These are phyloP conservation scores for Syzygium aromaticum DNA, from an alignment of 345 rosid species.

Conservation along the genomic window DNA sequence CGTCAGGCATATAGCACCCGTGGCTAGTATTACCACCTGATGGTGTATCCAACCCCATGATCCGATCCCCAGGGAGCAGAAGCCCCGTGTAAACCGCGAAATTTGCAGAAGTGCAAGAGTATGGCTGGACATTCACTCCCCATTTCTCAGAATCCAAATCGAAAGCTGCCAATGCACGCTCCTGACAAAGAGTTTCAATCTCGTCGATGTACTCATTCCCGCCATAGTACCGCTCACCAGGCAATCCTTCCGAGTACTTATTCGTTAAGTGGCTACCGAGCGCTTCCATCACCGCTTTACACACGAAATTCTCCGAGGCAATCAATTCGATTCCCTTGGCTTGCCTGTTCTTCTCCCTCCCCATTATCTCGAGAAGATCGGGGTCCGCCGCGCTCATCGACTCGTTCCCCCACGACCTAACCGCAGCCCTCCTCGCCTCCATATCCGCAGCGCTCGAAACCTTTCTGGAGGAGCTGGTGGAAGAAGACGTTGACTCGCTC, in stretches of 20 bases:
- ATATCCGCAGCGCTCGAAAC: constrained; percentile 9
- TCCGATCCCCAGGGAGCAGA: constrained; percentile 55
- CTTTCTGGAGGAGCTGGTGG: constrained; percentile 9
- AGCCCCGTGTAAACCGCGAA: constrained; percentile 63
- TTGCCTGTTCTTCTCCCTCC: constrained; percentile 57
- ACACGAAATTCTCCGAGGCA: constrained; percentile 75
- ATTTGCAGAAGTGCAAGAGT: constrained; percentile 76
- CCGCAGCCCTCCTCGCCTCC: constrained; percentile 21
- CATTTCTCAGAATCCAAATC: constrained; percentile 44
- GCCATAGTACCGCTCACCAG: constrained; percentile 61
- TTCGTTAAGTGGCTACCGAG: constrained; percentile 72
- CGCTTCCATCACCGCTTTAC: constrained; percentile 72
- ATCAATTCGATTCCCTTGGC: constrained; percentile 60
- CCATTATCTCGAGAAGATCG: constrained; percentile 47
- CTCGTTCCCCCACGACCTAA: constrained; percentile 48
- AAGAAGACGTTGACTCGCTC: constrained; percentile 13
- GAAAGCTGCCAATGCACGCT: constrained; percentile 62
- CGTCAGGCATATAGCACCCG: constrained; percentile 64
- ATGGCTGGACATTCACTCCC: constrained; percentile 86
- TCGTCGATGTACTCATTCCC: constrained; percentile 72
- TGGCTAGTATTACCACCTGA: constrained; percentile 83
- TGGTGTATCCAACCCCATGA: constrained; percentile 71
- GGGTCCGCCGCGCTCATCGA: constrained; percentile 46
- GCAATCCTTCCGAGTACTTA: constrained; percentile 72
- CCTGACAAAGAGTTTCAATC: constrained; percentile 57